These are phyloP conservation scores for Cordyceps militaris DNA, from an alignment of 2,329 filamentous ascomycete species.

Conservation along the genomic window DNA sequence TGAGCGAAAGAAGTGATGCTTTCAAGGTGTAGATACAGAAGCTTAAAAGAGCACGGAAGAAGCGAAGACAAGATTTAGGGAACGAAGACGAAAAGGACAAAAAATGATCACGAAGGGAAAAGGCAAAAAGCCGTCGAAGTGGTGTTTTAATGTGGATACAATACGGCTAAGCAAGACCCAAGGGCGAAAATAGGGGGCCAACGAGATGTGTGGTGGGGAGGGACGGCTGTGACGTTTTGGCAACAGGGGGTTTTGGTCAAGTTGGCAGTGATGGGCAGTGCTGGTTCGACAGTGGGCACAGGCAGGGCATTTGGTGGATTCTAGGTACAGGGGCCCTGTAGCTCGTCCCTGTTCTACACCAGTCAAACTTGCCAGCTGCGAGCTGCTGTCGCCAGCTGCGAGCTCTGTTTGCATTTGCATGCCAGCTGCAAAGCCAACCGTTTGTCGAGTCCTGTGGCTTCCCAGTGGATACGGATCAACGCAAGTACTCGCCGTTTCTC, in stretches of 20 bases:
- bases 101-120: conserved; percentile 11
- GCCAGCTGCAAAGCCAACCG: no score
- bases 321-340: not conserved
- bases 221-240: conserved; percentile 2
- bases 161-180: conserved; percentile 5
- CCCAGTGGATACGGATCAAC: not conserved
- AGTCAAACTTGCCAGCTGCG: no score
- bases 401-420: no score
- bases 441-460: not conserved
- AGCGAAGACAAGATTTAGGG: not conserved
- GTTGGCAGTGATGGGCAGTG: not conserved
- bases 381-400: no score
- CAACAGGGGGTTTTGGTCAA: not conserved
- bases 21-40: not conserved
- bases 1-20: conserved; percentile 4
- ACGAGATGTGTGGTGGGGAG: not conserved
- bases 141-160: conserved; percentile 3
- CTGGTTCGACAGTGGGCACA: no score
- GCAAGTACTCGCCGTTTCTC: not conserved
- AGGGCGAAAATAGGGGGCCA: conserved; percentile 14
- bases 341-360: no score
- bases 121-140: not conserved
- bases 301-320: not conserved
- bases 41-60: not conserved
- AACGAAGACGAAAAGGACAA: conserved; percentile 3